phyloP scores from a whole-genome alignment of 352 stramenopile species.

The Globisporangium takayamanum region DNA sequence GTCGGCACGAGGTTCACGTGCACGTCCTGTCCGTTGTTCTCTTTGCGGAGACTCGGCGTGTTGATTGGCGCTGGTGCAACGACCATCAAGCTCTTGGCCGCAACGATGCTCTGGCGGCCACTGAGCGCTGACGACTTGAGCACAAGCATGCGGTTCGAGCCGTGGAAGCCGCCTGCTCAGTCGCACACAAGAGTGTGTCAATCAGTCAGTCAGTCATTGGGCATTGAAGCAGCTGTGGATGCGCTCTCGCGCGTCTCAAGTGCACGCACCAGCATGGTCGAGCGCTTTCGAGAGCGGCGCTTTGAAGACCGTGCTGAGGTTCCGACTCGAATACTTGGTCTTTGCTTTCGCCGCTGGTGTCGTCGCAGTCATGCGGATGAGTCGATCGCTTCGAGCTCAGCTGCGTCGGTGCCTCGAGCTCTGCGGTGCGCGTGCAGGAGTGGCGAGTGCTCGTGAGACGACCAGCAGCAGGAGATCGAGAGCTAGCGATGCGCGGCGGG shows the following conservation, averaged over 20 bases:
- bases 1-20: constrained; percentile 33
- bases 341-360: constrained; percentile 43
- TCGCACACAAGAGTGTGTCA: not conserved
- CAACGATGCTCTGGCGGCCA: constrained; percentile 4
- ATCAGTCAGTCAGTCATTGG: not conserved
- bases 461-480: not conserved
- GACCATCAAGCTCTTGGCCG: constrained; percentile 11
- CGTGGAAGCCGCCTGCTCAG: constrained; percentile 11
- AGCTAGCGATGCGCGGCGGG: not conserved
- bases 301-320: constrained; percentile 67
- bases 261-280: constrained; percentile 18
- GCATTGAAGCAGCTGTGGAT: not conserved
- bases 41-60: constrained; percentile 64
- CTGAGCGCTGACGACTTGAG: constrained; percentile 20
- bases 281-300: constrained; percentile 32
- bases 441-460: not conserved
- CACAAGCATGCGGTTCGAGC: constrained; percentile 44
- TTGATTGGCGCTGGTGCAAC: constrained; percentile 63
- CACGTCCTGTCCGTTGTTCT: constrained; percentile 40
- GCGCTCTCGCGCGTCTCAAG: not conserved
- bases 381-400: not conserved
- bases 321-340: constrained; percentile 68
- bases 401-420: not conserved
- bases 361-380: constrained; percentile 32
- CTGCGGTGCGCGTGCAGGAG: not conserved